Percentiles rank a stretch among this genome's conserved stretches.
phyloP scores from a whole-genome alignment of 345 rosid genomes.

The Dovyalis caffra region DNA sequence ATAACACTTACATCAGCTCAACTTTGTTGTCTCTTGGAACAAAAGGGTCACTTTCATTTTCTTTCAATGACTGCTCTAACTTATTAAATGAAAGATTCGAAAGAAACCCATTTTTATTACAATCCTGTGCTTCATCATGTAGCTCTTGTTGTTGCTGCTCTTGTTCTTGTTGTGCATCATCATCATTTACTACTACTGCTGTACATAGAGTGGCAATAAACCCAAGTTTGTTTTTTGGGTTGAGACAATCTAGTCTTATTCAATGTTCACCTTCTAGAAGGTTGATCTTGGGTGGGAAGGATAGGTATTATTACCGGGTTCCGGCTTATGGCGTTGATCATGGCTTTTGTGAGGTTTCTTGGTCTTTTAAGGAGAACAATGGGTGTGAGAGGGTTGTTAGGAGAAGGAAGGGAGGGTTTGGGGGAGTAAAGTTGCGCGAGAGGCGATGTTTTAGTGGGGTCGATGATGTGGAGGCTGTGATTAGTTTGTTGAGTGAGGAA shows the following conservation, averaged over 20 bases:
- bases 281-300: slow-evolving; percentile 41
- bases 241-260: slow-evolving; percentile 71
- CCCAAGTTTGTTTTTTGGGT: slow-evolving; percentile 54
- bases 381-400: slow-evolving; percentile 35
- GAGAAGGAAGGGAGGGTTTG: slow-evolving; percentile 15
- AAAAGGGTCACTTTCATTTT: slow-evolving; percentile 46
- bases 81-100: slow-evolving; percentile 48
- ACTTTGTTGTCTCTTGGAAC: slow-evolving; percentile 39
- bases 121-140: slow-evolving; percentile 22
- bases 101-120: slow-evolving; percentile 24
- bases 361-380: slow-evolving; percentile 28
- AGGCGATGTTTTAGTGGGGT: slow-evolving; percentile 37
- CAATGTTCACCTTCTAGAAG: slow-evolving; percentile 59
- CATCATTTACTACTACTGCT: slow-evolving; percentile 29
- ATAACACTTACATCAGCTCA: slow-evolving; percentile 50
- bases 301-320: slow-evolving; percentile 27
- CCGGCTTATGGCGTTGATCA: slow-evolving; percentile 37
- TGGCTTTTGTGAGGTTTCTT: slow-evolving; percentile 43
- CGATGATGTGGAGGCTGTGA: slow-evolving; percentile 63
- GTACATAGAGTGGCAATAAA: slow-evolving; percentile 33
- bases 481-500: slow-evolving; percentile 79
- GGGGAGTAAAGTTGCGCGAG: not conserved
- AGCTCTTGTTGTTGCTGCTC: slow-evolving; percentile 37
- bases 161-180: slow-evolving; percentile 37
- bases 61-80: slow-evolving; percentile 51